Percentiles rank a stretch among this genome's conserved stretches.
Conservation (phyloP, 345 rosid species). For the Acer negundo region DNA sequence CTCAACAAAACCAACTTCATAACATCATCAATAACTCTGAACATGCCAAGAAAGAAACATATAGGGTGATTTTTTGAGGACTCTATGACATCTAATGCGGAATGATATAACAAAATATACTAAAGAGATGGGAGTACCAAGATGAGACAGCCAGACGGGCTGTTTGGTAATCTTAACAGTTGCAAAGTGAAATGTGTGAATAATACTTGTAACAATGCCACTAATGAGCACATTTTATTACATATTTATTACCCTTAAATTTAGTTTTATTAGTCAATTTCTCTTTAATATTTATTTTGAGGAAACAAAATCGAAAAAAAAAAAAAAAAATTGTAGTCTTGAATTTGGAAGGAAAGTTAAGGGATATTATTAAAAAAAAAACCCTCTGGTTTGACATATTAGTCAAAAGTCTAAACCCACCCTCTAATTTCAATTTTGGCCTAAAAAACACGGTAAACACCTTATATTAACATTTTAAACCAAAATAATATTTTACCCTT, state of each 20-base stretch:
- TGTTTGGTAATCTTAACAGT: background rate
- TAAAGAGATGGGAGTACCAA: background rate
- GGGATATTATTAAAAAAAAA: too few species aligned
- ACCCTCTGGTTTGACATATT: too few species aligned
- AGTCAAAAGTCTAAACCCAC: too few species aligned
- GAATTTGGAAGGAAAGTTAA: background rate
- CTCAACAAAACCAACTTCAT: too few species aligned
- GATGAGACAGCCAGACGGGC: background rate
- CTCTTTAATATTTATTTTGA: background rate
- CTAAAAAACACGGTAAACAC: too few species aligned
- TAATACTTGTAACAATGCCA: background rate
- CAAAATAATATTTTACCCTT: too few species aligned
- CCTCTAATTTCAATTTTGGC: too few species aligned
- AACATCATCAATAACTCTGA: too few species aligned
- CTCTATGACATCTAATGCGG: background rate
- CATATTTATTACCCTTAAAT: background rate
- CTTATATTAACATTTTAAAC: too few species aligned
- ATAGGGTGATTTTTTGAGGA: background rate
- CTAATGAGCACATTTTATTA: background rate
- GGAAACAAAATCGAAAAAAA: background rate
- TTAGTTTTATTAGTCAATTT: background rate
- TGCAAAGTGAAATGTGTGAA: background rate
- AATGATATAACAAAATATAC: background rate
- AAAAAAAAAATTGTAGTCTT: background rate
- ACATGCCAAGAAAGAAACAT: background rate